phyloP scores from a whole-genome alignment of 2,329 filamentous ascomycete genomes.

The Aspergillus sp. region DNA sequence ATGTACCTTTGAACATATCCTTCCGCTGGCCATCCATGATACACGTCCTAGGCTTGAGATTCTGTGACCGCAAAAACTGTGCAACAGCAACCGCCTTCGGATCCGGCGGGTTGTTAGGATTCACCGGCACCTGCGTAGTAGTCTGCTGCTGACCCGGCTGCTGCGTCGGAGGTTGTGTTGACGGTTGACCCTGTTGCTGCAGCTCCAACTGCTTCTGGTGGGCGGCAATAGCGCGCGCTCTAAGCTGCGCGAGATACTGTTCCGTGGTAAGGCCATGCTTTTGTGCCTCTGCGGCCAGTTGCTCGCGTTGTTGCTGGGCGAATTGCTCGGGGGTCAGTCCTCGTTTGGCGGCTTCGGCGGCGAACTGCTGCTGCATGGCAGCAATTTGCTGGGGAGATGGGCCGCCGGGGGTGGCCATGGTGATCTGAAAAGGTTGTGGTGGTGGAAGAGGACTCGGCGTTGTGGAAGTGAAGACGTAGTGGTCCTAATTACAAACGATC shows the following conservation, averaged over 20 bases:
- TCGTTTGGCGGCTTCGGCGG: constrained; percentile 72
- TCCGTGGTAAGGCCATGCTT: constrained; percentile 48
- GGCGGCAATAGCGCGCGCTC: constrained; percentile 43
- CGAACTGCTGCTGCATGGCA: constrained; percentile 74
- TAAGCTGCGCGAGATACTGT: constrained; percentile 40
- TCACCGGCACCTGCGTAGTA: constrained; percentile 43
- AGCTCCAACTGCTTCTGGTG: constrained; percentile 31
- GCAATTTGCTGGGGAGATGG: constrained; percentile 80
- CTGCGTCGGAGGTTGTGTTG: constrained; percentile 34
- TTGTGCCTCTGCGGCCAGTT: constrained; percentile 41
- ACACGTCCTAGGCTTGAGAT: constrained; percentile 82
- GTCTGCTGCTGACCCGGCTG: constrained; percentile 28
- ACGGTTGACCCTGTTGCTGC: constrained; percentile 33
- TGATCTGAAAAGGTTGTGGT: constrained; percentile 5
- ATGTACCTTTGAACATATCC: constrained; percentile 88
- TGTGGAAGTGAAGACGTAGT: constrained; percentile 3
- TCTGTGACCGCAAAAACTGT: constrained; percentile 74
- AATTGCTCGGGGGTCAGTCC: constrained; percentile 84
- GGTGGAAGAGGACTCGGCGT: constrained; percentile 5
- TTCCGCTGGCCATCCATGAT: constrained; percentile 95
- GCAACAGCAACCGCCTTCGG: constrained; percentile 84
- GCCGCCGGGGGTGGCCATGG: constrained; percentile 33
- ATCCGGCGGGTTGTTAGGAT: constrained; percentile 60
- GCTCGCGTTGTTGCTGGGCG: constrained; percentile 53
- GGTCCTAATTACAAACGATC: background rate